phyloP scores from a whole-genome alignment of 2,329 filamentous ascomycete species.

The Ilyonectria mors-panacis region DNA sequence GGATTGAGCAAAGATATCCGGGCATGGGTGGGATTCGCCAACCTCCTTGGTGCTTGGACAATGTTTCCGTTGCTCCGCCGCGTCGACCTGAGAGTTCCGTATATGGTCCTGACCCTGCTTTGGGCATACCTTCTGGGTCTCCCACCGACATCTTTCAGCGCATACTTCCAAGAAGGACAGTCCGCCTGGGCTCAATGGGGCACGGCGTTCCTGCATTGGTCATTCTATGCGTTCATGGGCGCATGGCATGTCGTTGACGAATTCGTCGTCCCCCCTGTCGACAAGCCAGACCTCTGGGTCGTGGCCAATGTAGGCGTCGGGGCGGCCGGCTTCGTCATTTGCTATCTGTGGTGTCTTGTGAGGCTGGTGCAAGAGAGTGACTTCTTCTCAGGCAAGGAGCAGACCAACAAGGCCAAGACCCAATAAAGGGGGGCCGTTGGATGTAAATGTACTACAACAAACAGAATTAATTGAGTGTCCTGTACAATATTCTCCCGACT shows the following conservation, averaged over 20 bases:
- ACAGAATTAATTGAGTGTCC: constrained; percentile 6
- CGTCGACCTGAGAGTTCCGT: constrained; percentile 88
- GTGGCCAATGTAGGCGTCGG: constrained; percentile 92
- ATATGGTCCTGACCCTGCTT: constrained; percentile 85
- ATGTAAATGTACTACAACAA: constrained; percentile 17
- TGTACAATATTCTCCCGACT: not conserved
- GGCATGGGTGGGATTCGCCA: constrained; percentile 97
- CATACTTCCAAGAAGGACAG: constrained; percentile 72
- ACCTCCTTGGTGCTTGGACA: constrained; percentile 90
- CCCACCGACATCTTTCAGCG: constrained; percentile 80
- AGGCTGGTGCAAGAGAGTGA: constrained; percentile 74
- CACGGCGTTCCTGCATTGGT: constrained; percentile 78
- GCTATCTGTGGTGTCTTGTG: constrained; percentile 93
- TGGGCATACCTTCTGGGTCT: constrained; percentile 95
- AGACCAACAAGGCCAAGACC: constrained; percentile 53
- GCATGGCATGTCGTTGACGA: constrained; percentile 86
- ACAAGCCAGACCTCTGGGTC: constrained; percentile 95
- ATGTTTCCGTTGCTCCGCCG: constrained; percentile 92
- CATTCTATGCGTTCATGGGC: constrained; percentile 84
- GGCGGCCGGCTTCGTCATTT: constrained; percentile 85
- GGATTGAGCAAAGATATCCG: constrained; percentile 83
- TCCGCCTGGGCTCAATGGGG: constrained; percentile 59
- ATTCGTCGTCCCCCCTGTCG: constrained; percentile 75
- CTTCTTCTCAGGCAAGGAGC: constrained; percentile 56
- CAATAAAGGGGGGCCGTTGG: constrained; percentile 29